Base-by-base conservation (phyloP, 306 rosid species). In the Urtica urens region DNA sequence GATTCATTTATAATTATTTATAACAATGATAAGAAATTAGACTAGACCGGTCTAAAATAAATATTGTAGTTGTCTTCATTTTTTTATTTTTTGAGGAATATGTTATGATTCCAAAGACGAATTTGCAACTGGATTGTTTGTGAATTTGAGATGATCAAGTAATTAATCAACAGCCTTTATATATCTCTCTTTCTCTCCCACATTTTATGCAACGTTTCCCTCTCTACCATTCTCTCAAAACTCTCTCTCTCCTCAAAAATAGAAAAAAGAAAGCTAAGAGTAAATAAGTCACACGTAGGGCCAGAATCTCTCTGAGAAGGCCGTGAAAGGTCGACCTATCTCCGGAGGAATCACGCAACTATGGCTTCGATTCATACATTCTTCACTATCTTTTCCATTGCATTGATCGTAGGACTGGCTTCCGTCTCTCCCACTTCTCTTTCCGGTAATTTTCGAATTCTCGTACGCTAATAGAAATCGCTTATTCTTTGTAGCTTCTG, bases 371-470 rank as follows among this genome's bases (percentile, higher is more conserved):
- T n/a, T n/a, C n/a, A n/a, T n/a, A n/a, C n/a, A n/a, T n/a, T n/a
- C n/a, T n/a, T n/a, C n/a, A n/a, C n/a, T n/a, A n/a, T n/a, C n/a
- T n/a, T n/a, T n/a, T n/a, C n/a, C n/a, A n/a, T n/a, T n/a, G n/a
- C n/a, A n/a, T n/a, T n/a, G 10, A 4, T 38, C 23, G 23, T 20
- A 20, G 22, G 38, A 73, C 83, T 88, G 97, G 73, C 66, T 54
- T 78, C 75, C 55, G 47, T 75, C 46, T 34, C 69, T 56, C 2
- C 70, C 53, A 62, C 75, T 35, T 76, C 72, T 62, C 26, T 84
- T 51, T 77, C 92, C 0, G 23, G 99, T 85, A 81, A 48, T 7
- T 30, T 51, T 24, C 0, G n/a, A 2, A 21, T 16, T 20, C 0
- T 47, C 1, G 5, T 10, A 7, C 13, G 5, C 14, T 12, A 9